Percentiles rank a stretch among this genome's conserved stretches.
phyloP scores from a whole-genome alignment of 2,329 filamentous ascomycete species.

The Macroventuria anomochaeta region DNA sequence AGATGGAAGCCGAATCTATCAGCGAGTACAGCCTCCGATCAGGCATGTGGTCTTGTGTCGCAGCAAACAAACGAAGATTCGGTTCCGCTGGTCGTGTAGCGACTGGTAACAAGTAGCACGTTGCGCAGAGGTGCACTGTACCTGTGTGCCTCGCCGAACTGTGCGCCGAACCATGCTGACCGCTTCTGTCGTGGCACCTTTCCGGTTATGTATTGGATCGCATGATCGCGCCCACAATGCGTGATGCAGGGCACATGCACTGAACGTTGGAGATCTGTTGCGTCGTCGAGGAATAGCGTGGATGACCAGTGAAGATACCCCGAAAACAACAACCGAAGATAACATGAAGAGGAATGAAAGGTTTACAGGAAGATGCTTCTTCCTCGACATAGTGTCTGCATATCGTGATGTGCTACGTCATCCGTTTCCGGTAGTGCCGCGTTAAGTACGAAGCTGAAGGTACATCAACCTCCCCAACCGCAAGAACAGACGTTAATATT shows the following conservation, averaged over 20 bases:
- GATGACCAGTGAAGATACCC: not conserved
- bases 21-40: not conserved
- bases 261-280: not conserved
- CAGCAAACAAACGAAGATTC: not conserved
- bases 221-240: constrained; percentile 4
- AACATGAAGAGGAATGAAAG: not conserved
- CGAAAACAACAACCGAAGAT: constrained; percentile 1
- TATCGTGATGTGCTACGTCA: constrained; percentile 18
- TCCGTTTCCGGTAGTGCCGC: constrained; percentile 12
- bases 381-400: not conserved
- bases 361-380: not conserved
- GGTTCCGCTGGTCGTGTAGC: not conserved
- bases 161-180: constrained; percentile 8
- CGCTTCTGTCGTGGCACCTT: constrained; percentile 9
- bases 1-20: not conserved
- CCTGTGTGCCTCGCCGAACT: constrained; percentile 16
- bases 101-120: not conserved
- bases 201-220: constrained; percentile 1
- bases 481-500: not conserved
- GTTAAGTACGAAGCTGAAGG: constrained; percentile 4
- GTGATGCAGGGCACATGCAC: constrained; percentile 1
- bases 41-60: constrained; percentile 7
- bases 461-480: not conserved
- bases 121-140: constrained; percentile 1
- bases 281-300: not conserved